Evolutionary conservation across 371 early-diverging fungal species (phyloP), one percentile per base, ranked within the genome.

Genomic region (Mortierella polycephala): DNA sequence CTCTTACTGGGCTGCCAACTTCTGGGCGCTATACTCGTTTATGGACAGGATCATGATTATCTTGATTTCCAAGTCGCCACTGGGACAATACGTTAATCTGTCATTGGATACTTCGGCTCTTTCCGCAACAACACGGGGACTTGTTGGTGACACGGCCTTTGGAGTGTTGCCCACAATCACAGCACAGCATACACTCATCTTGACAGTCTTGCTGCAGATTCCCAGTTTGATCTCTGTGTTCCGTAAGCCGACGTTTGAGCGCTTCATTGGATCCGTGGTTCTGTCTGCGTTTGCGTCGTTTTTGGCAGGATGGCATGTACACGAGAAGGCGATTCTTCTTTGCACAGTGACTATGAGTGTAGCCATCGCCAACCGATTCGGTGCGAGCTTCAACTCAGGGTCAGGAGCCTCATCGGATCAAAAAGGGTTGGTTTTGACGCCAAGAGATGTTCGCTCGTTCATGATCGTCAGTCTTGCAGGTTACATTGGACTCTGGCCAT

Each of bases 251-350:
- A 90, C 88, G 0, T 84, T 86, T 60, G 81, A 85, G 10, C 87
- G 86, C n/a, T 95, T 98, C 63, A 37, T 96, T n/a, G 82, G 90
- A 18, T 83, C 92, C 0, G 70, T 97, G 16, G 89, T 91, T 2
- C 82, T 95, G 21, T 96, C 95, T 69, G 95, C 92, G 0, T 95
- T 93, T 64, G 88, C 93, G 1, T 94, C 97, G 37, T 98, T 92
- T 82, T 71, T 96, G 71, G 97, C 97, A 82, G 98, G 98, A 20
- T 98, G 97, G 97, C 99, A 98, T 82, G 99, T 98, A 9, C 99
- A 98, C 74, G 99, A 98, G 74, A 98, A 98, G 83, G 99, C 99
- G 1, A 90, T 96, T 13, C 82, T 98, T 81, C 67, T 97, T 69
- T 89, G 95, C 5, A 72, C 95, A 52, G 90, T 95, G 53, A 96